Evolutionary conservation across 148 eudicot species (phyloP), one percentile per base, ranked within the genome.

Genomic region (Beta vulgaris): DNA sequence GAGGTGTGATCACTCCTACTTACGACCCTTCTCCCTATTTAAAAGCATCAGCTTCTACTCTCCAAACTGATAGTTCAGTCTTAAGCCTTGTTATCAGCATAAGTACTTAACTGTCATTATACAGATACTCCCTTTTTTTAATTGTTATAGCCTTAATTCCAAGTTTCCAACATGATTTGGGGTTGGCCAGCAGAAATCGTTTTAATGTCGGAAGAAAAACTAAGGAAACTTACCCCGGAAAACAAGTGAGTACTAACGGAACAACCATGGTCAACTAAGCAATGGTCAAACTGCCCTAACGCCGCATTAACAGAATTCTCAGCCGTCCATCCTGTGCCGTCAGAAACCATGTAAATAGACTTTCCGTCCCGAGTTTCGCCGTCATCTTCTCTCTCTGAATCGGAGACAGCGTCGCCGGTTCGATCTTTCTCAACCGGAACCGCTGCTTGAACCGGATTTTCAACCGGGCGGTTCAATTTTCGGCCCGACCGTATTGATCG

Each of bases 291-390:
- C 83, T 94, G 98, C 19, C 97, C 93, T 76, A 94, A 86, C 71
- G 98, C 97, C 66, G 96, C 98, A 44, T 54, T 87, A 48, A 94
- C 93, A 31, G 89, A 84, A 36, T 94, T 89, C 82, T 94, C 98
- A 60, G 85, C 98, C 81, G 97, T 94, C 98, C 96, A 94, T 28
- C 98, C 98, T 0, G 98, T 94, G 1, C 97, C 93, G 51, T 94
- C 98, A 4, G 98, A 94, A 3, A 94, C 93, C 85, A 94, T 87
- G 28, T 88, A 94, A 6, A 94, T 94, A 40, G 87, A 72, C 87
- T 90, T 94, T 19, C 73, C 86, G 37, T 16, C 82, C 7, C 8
- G 21, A 53, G 48, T 63, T 34, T 40, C 76, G 42, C 53, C 74
- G 42, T 68, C 82, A 65, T 81, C 80, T 53, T 82, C 86, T 15